Evolutionary conservation across 768 basidiomycete species (phyloP), one percentile per base, ranked within the genome.

Genomic region (Dentipellis sp.): DNA sequence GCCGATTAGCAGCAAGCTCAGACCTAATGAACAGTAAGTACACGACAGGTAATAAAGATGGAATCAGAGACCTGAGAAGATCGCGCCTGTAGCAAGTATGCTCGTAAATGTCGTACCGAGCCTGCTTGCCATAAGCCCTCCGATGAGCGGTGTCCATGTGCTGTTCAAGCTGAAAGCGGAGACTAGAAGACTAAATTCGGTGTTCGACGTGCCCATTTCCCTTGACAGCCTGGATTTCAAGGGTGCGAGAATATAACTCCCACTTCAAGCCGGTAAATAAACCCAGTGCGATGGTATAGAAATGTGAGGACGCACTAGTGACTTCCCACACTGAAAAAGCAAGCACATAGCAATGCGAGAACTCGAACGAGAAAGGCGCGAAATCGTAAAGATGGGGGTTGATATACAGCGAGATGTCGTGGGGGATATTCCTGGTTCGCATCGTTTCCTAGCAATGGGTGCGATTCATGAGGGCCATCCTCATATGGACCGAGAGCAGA

Each of bases 121-220:
- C 53, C 75, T 78, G 63, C 79, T 83, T 9, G 83, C 82, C 42
- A 91, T 73, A 4, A 92, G 54, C 2, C 90, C 90, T 8, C 84
- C 87, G 2, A 91, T 75, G 6, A 92, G 76, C 0, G 90, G 91
- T 8, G 91, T 93, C 79, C 82, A 81, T 2, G 83, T 82, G 40
- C 77, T 82, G 66, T 91, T 90, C 37, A 93, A 68, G 56, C 82
- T 86, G 64, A 83, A 84, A 0, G 88, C 85, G 10, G 89, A 84
- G 48, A 94, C 79, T 38, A 93, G 72, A 40, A 91, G 74, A 46
- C 84, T 82, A 69, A 87, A 91, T 64, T 91, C 84, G 0, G 84
- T 81, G 65, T 91, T 86, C 21, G 85, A 79, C 1, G 86, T 86
- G 48, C 84, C 83, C 50, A 90, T 74, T 63, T 91, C 87, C 45